Conservation (phyloP, 768 basidiomycete species). For the Tephrocybe sp. region DNA sequence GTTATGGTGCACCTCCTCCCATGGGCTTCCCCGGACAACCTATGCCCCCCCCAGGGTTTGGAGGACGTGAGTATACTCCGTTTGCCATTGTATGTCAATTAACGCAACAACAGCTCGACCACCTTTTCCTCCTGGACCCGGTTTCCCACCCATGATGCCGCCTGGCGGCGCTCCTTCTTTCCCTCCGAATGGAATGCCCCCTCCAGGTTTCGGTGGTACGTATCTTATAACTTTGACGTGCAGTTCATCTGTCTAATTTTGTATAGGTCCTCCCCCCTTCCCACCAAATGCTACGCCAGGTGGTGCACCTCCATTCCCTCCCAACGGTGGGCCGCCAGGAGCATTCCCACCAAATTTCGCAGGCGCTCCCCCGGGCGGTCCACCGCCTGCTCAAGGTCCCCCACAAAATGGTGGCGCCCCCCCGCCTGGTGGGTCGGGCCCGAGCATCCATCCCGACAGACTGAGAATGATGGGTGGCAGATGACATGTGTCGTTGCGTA, state of each 20-base stretch:
- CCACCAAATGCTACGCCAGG: constrained; percentile 6
- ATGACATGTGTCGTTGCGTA: constrained; percentile 10
- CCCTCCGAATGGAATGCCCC: constrained; percentile 59
- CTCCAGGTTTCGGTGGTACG: constrained; percentile 50
- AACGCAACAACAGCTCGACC: constrained; percentile 47
- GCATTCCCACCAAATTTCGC: constrained; percentile 37
- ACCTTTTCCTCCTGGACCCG: constrained; percentile 70
- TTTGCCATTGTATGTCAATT: constrained; percentile 3
- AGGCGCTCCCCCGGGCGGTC: constrained; percentile 29
- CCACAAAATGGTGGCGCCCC: constrained; percentile 25
- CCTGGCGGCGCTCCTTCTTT: constrained; percentile 71
- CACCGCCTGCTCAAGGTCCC: constrained; percentile 34
- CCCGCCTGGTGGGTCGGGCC: constrained; percentile 38
- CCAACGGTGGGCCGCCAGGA: constrained; percentile 41
- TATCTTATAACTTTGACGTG: not conserved
- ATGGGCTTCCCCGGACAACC: constrained; percentile 47
- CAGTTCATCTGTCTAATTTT: not conserved
- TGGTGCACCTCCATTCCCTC: constrained; percentile 52
- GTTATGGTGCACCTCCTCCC: constrained; percentile 47
- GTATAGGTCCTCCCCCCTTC: constrained; percentile 10
- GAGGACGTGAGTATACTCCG: constrained; percentile 41
- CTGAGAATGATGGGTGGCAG: constrained; percentile 70
- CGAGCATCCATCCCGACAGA: constrained; percentile 84
- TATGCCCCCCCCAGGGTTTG: constrained; percentile 55
- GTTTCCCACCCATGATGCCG: constrained; percentile 51